Evolutionary conservation across 75 land plant species (phyloP).

Genomic region (Cupressus sempervirens): DNA sequence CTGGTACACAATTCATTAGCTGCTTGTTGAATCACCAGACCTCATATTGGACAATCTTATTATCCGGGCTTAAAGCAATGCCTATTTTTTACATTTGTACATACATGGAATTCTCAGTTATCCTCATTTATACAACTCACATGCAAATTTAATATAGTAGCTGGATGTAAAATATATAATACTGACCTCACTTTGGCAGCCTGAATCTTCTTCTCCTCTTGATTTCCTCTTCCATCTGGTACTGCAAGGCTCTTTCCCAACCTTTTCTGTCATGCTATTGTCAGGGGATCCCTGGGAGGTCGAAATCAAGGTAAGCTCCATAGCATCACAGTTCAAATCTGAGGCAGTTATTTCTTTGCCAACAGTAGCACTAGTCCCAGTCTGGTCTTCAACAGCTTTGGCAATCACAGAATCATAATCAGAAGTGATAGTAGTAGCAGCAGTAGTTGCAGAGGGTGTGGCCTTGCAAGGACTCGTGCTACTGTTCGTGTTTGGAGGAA

Average conservation of each 20-base stretch:
- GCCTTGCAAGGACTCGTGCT: neutral
- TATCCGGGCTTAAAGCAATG: neutral
- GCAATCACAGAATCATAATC: slow-evolving; percentile 5
- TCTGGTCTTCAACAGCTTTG: slow-evolving; percentile 8
- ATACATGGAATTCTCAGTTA: too few species aligned
- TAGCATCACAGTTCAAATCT: neutral
- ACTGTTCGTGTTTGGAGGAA: neutral
- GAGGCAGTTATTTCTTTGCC: slow-evolving; percentile 3
- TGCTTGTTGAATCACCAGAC: neutral
- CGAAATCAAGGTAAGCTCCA: slow-evolving; percentile 7
- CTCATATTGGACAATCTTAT: neutral
- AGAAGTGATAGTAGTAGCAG: neutral
- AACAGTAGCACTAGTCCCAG: neutral
- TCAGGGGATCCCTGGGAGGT: slow-evolving; percentile 6
- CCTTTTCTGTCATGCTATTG: slow-evolving; percentile 9
- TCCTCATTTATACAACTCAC: too few species aligned
- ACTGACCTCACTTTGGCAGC: slow-evolving; percentile 13
- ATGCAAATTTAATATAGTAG: neutral
- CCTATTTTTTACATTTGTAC: neutral
- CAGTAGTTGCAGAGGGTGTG: neutral
- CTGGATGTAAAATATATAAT: neutral
- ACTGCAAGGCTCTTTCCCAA: slow-evolving; percentile 4
- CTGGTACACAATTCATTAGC: too few species aligned
- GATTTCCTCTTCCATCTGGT: slow-evolving; percentile 9
- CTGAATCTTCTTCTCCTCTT: slow-evolving; percentile 8